Evolutionary conservation across 768 basidiomycete genomes (phyloP), one percentile per base, ranked within the genome.

Genomic region (Cystobasidium tubakii): DNA sequence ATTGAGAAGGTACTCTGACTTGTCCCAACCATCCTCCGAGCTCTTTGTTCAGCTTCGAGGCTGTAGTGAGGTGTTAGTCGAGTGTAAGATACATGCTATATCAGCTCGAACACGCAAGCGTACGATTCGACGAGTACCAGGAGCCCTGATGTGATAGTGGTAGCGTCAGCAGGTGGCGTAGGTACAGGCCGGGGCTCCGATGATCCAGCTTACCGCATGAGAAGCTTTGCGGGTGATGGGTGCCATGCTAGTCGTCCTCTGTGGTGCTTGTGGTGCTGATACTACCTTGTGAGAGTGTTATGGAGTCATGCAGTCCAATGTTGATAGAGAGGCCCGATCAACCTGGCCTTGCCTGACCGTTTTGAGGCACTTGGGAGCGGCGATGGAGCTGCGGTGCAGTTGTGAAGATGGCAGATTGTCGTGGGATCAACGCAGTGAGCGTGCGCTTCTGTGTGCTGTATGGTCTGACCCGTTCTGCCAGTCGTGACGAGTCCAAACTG

Each of bases 11-110:
- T 34, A 82, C 83, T 6, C 80, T 82, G 9, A 97, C 74, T 42
- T 46, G 25, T 21, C 13, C 23, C 10, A 74, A 53, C 67, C 66
- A 71, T 17, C 21, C n/a, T 25, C 76, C 79, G 39, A 98, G 85
- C 79, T 95, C 86, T 0, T 80, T 72, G 75, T 86, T 80, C 25
- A 97, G 85, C 67, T 85, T 81, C 42, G 82, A 78, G 3, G 82
- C 90, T 93, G 50, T 27, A 60, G 29, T 55, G 21, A 33, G 23
- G 55, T 46, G 15, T 70, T 4, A 55, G n/a, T 55, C 23, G 19
- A n/a, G n/a, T n/a, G n/a, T n/a, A n/a, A 25, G 33, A 66, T 10
- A 23, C 39, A 12, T 63, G 39, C 66, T 33, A 21, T 31, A 2
- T 39, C 13, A 46, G 66, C 34, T 31, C 15, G 7, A 15, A 27